phyloP scores from a whole-genome alignment of 805 yeast species.

The Maudiozyma turicensis region DNA sequence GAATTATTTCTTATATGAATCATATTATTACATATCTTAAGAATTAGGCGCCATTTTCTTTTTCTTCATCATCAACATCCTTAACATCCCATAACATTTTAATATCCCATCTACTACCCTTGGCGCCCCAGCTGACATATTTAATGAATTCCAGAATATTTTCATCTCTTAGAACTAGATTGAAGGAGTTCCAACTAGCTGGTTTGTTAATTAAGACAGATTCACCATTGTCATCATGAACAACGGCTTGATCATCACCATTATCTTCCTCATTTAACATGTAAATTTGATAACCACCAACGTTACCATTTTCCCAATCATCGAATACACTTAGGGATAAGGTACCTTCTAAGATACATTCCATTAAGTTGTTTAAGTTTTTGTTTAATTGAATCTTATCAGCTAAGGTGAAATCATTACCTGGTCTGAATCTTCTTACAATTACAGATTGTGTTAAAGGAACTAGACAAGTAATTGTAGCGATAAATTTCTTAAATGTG shows the following conservation, averaged over 20 bases:
- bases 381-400: constrained; percentile 42
- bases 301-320: constrained; percentile 83
- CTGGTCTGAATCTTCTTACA: constrained; percentile 87
- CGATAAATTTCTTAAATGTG: constrained; percentile 63
- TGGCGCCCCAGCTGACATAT: constrained; percentile 79
- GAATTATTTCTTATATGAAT: not conserved
- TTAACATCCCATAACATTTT: constrained; percentile 69
- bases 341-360: constrained; percentile 59
- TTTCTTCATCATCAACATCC: constrained; percentile 20
- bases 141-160: constrained; percentile 86
- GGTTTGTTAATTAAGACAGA: constrained; percentile 70
- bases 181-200: constrained; percentile 75
- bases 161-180: constrained; percentile 71
- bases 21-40: not conserved
- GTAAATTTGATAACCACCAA: constrained; percentile 90
- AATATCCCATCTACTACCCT: constrained; percentile 90
- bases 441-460: constrained; percentile 59
- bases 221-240: constrained; percentile 53
- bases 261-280: constrained; percentile 51
- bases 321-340: constrained; percentile 67
- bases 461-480: constrained; percentile 47
- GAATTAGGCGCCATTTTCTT: not conserved
- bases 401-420: constrained; percentile 86
- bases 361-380: constrained; percentile 26
- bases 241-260: constrained; percentile 79